phyloP scores from a whole-genome alignment of 495 filamentous ascomycete species.

The Penicillium fimorum region DNA sequence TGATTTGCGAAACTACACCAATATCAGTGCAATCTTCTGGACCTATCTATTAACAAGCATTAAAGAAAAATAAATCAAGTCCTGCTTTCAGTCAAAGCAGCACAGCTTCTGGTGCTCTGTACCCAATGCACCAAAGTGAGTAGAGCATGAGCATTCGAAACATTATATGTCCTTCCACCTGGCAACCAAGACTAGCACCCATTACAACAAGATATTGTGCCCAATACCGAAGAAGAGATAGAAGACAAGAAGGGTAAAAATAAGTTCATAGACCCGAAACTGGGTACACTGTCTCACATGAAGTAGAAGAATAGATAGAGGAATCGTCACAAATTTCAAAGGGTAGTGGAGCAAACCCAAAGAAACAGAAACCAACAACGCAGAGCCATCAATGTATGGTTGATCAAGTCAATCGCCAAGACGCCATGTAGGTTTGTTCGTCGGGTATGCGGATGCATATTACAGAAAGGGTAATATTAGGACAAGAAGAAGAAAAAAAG shows the following conservation, averaged over 20 bases:
- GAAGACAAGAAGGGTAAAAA: neutral
- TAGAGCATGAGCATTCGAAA: neutral
- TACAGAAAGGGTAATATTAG: constrained; percentile 13
- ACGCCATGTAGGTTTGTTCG: constrained; percentile 16
- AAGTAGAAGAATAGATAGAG: neutral
- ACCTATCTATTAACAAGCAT: neutral
- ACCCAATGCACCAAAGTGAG: neutral
- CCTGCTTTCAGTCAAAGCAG: neutral
- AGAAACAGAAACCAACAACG: constrained; percentile 1
- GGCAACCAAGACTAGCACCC: neutral
- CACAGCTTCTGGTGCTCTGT: neutral
- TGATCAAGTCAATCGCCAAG: constrained; percentile 11
- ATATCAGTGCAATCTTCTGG: neutral
- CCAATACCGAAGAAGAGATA: neutral
- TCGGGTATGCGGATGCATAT: constrained; percentile 17
- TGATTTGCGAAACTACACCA: neutral
- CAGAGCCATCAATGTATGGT: constrained; percentile 8
- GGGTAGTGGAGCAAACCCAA: neutral
- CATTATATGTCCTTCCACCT: neutral
- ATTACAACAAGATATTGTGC: neutral
- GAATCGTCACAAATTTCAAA: neutral
- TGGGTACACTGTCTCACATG: neutral
- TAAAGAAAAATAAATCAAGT: neutral
- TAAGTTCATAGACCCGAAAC: neutral
- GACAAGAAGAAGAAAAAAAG: constrained; percentile 3